These are phyloP conservation scores for Trichophyton rubrum DNA, from an alignment of 2,329 filamentous ascomycete species.

Conservation along the genomic window DNA sequence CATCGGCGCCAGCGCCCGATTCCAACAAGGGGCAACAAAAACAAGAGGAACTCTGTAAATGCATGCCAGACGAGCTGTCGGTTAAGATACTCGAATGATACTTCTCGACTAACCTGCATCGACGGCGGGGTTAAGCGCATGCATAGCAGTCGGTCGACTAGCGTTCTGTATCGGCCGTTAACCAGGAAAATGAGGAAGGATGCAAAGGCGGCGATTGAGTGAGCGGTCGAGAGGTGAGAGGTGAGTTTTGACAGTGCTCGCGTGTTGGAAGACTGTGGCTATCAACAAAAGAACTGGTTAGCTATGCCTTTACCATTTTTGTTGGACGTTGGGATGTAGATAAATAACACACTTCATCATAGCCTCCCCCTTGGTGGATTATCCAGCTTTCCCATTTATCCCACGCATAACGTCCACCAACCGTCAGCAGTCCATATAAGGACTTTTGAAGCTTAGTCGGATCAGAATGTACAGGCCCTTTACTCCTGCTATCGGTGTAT, in stretches of 20 bases:
- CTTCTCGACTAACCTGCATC: conserved; percentile 74
- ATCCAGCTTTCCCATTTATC: conserved; percentile 83
- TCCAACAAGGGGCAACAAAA: conserved; percentile 89
- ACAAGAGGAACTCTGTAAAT: conserved; percentile 98
- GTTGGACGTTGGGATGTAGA: background rate
- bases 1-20: conserved; percentile 87
- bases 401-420: conserved; percentile 83
- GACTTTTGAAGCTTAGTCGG: conserved; percentile 75
- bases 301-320: background rate
- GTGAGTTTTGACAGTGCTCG: conserved; percentile 55
- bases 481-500: conserved; percentile 69
- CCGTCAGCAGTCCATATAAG: conserved; percentile 70
- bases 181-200: conserved; percentile 87
- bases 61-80: conserved; percentile 97
- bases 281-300: background rate
- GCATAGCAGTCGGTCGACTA: conserved; percentile 72
- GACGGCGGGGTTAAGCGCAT: conserved; percentile 77
- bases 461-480: conserved; percentile 49
- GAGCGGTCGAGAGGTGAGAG: conserved; percentile 54
- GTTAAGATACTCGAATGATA: conserved; percentile 96
- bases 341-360: conserved; percentile 42
- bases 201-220: conserved; percentile 67
- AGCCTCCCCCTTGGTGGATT: conserved; percentile 61
- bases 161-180: conserved; percentile 79
- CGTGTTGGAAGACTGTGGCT: conserved; percentile 36